Conservation (phyloP, 2,329 filamentous ascomycete species). For the Hymenoscyphus scutula region DNA sequence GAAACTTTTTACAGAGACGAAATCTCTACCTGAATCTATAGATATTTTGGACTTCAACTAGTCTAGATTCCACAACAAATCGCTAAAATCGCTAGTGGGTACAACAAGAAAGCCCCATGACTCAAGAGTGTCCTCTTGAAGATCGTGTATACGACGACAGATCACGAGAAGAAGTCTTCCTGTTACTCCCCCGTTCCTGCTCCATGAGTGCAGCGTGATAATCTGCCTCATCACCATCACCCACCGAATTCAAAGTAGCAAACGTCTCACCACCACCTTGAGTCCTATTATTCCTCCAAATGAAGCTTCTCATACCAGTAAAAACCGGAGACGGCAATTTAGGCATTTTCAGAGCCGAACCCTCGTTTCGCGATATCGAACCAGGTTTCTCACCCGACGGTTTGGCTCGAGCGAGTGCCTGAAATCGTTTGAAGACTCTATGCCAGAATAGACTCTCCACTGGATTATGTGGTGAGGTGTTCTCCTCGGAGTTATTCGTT, state of each 20-base stretch:
- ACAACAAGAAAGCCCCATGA: too few relatives aligned
- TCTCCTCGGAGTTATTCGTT: not conserved
- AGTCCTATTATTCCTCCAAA: not conserved
- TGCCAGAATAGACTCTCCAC: conserved; percentile 1
- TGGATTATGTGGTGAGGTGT: not conserved
- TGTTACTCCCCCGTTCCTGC: not conserved
- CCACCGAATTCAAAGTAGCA: not conserved
- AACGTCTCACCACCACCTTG: not conserved
- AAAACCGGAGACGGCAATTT: not conserved
- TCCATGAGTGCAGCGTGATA: not conserved
- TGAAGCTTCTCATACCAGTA: not conserved
- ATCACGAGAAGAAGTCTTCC: not conserved
- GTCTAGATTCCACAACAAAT: too few relatives aligned
- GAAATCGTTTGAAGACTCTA: not conserved
- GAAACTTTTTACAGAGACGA: too few relatives aligned
- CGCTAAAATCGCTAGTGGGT: too few relatives aligned
- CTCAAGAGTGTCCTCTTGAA: too few relatives aligned
- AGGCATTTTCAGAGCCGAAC: not conserved
- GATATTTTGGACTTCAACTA: too few relatives aligned
- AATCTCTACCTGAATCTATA: too few relatives aligned
- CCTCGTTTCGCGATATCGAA: not conserved
- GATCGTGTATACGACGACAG: too few relatives aligned
- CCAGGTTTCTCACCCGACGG: not conserved
- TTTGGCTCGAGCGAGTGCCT: not conserved
- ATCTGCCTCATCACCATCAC: not conserved